phyloP scores from a whole-genome alignment of 148 eudicot species.

The Pouteria glomerata region DNA sequence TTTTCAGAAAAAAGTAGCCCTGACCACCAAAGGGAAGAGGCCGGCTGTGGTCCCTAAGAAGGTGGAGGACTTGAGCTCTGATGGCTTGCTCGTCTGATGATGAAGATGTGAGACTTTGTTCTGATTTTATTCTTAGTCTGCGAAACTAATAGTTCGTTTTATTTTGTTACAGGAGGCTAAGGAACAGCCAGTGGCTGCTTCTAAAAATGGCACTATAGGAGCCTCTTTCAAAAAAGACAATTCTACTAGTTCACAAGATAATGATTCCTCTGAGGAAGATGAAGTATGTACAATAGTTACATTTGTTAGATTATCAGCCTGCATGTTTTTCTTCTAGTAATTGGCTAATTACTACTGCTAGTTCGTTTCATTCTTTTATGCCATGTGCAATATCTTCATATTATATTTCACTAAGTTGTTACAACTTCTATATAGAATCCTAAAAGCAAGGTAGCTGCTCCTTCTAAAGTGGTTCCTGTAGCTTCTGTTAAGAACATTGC shows the following conservation, averaged over 20 bases:
- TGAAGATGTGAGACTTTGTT: too few relatives aligned
- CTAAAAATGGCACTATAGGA: constrained; percentile 21
- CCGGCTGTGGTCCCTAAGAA: too few relatives aligned
- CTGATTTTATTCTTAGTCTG: too few relatives aligned
- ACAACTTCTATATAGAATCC: neutral
- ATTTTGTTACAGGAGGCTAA: constrained; percentile 6
- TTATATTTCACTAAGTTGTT: neutral
- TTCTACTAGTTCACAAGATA: constrained; percentile 36
- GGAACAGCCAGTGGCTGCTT: constrained; percentile 9
- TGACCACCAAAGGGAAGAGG: too few relatives aligned
- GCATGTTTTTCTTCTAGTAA: neutral
- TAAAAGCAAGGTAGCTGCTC: constrained; percentile 9
- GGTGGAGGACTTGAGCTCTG: too few relatives aligned
- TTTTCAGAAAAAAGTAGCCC: too few relatives aligned
- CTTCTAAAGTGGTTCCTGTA: constrained; percentile 12
- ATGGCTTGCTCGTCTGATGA: too few relatives aligned
- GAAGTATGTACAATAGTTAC: constrained; percentile 13
- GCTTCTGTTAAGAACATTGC: constrained; percentile 18
- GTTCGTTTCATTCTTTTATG: neutral
- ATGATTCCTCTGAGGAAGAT: constrained; percentile 38
- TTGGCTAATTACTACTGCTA: neutral
- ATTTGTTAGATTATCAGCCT: neutral
- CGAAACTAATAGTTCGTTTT: too few relatives aligned
- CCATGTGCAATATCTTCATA: neutral
- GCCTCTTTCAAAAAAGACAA: constrained; percentile 21